Base-by-base conservation (phyloP, 1,139 yeast species). In the Debaryomyces coudertii region DNA sequence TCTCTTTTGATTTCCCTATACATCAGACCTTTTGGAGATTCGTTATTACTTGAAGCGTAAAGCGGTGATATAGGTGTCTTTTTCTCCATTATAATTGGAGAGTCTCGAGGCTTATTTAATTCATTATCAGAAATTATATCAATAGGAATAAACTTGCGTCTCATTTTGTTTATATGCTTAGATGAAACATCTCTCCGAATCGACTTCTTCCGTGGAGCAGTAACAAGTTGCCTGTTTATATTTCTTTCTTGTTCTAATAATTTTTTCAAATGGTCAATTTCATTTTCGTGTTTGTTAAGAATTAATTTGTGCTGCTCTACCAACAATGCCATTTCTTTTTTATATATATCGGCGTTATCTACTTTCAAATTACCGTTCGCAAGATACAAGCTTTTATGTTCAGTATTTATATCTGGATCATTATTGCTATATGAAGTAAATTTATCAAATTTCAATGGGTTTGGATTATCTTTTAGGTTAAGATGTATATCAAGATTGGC, bases 201-300 rank as follows among this genome's bases (percentile, higher is more conserved):
- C 2, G 28, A 14, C 20, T 12, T 16, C 5, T n/a, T 36, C 9
- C 15, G 39, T 12, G n/a, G 15, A 7, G 25, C 11, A 12, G 23
- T 9, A 20, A 9, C 16, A 5, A 40, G 29, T 14, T 8, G 5
- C 14, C 15, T 31, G 23, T 58, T 58, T n/a, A 53, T 39, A 36
- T 53, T 51, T 30, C 61, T 54, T 49, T 67, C 71, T 40, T 63
- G 57, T 14, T 49, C 44, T 35, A 68, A 54, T 30, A 68, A 57
- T 6, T 53, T 44, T 40, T 58, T 64, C 36, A 69, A 55, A 39
- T 61, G 60, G 7, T 53, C 44, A 18, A 68, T 68, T 45, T 68
- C 71, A 7, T 57, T 56, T 50, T 65, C 62, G 47, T 69, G 71
- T 45, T 59, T 63, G 28, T 51, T 52, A 12, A 65, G 54, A 51